Conservation (phyloP, 805 yeast genomes). For the Candida oleophila region DNA sequence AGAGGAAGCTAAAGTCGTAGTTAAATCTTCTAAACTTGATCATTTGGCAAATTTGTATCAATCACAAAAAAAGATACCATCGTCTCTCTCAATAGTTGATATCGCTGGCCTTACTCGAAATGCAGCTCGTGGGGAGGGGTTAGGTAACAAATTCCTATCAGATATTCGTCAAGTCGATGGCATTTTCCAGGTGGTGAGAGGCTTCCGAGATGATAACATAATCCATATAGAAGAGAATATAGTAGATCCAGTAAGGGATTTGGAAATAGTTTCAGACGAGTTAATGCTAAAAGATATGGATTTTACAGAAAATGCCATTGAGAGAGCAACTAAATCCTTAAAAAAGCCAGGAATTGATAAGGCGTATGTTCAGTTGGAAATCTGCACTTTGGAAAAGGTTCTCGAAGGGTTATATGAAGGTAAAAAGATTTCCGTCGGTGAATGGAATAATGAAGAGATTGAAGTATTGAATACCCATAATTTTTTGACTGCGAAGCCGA, state of each 20-base stretch:
- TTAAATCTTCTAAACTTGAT: constrained; percentile 51
- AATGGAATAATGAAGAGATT: constrained; percentile 62
- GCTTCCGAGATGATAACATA: constrained; percentile 62
- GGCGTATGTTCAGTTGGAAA: constrained; percentile 24
- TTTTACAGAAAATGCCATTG: constrained; percentile 52
- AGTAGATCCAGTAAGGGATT: constrained; percentile 64
- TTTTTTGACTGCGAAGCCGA: constrained; percentile 86
- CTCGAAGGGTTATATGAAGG: constrained; percentile 45
- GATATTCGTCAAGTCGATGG: constrained; percentile 74
- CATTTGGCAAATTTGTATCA: constrained; percentile 46
- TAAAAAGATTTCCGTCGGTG: constrained; percentile 58
- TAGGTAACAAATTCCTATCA: constrained; percentile 70
- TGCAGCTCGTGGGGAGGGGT: constrained; percentile 62
- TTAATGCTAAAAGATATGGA: constrained; percentile 60
- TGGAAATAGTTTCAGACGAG: constrained; percentile 64
- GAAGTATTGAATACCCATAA: constrained; percentile 67
- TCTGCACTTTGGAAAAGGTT: constrained; percentile 29
- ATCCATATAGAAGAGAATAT: constrained; percentile 59
- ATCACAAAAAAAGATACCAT: constrained; percentile 52
- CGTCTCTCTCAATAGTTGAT: constrained; percentile 59
- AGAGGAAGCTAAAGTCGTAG: constrained; percentile 58
- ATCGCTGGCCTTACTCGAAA: constrained; percentile 72
- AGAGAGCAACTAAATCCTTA: constrained; percentile 24
- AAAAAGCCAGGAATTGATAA: constrained; percentile 30
- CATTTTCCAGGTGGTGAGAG: constrained; percentile 65